A percentile compares a stretch with the other conserved stretches of the same genome.
These are phyloP conservation scores for Diaporthe sp. DNA, from an alignment of 2,329 filamentous ascomycete species.

Conservation along the genomic window DNA sequence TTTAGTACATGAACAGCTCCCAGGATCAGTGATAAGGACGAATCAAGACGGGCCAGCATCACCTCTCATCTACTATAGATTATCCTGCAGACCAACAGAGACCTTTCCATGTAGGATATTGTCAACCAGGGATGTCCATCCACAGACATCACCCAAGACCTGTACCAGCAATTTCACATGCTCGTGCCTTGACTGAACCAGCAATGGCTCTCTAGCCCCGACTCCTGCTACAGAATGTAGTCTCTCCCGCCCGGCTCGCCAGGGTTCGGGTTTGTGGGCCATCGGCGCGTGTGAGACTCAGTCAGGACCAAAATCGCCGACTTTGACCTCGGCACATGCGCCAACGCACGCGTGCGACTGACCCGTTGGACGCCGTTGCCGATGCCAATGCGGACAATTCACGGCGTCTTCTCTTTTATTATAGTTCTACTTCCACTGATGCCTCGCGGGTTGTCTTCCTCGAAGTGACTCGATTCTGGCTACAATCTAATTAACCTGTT, in stretches of 20 bases:
- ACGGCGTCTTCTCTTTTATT: constrained; percentile 16
- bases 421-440: neutral
- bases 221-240: neutral
- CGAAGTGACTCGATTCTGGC: neutral
- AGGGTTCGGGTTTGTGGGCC: constrained; percentile 20
- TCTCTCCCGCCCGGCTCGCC: neutral
- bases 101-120: neutral
- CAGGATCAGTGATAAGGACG: neutral
- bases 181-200: neutral
- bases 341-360: constrained; percentile 10
- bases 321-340: constrained; percentile 37
- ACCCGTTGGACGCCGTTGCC: constrained; percentile 20
- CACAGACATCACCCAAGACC: too few relatives aligned
- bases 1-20: neutral
- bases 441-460: neutral
- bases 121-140: neutral
- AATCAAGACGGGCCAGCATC: neutral
- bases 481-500: neutral
- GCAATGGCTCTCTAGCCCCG: neutral
- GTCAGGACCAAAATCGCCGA: constrained; percentile 20
- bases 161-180: constrained; percentile 25
- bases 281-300: constrained; percentile 11
- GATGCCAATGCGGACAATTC: constrained; percentile 1
- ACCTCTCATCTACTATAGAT: neutral
- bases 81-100: neutral